Evolutionary conservation across 2,329 filamentous ascomycete genomes (phyloP).

Genomic region (Macrophomina tecta): DNA sequence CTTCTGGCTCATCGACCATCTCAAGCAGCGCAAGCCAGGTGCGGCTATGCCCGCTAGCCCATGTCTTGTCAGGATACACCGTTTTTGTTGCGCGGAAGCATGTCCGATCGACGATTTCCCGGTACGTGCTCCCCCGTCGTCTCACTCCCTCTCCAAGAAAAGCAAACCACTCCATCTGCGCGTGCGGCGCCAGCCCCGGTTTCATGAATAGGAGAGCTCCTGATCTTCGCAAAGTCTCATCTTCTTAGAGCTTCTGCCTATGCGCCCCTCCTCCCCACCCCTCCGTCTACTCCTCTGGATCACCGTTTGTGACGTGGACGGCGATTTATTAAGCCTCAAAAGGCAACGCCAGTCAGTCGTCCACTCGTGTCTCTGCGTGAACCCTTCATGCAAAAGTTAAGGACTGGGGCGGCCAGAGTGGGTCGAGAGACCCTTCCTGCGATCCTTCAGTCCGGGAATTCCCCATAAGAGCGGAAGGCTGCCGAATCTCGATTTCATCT

Average conservation of each 20-base stretch:
- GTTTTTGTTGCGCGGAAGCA: not conserved
- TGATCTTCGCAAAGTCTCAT: not conserved
- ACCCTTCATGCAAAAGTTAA: no score
- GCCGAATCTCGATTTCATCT: conserved; percentile 1
- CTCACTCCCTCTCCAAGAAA: not conserved
- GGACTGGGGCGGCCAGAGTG: no score
- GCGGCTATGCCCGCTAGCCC: not conserved
- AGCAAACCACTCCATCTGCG: not conserved
- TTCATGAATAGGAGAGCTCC: not conserved
- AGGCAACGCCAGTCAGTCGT: no score
- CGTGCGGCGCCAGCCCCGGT: conserved; percentile 1
- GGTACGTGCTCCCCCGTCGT: not conserved
- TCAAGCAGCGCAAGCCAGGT: not conserved
- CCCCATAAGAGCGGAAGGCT: not conserved
- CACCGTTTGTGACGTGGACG: no score
- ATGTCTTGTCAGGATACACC: not conserved
- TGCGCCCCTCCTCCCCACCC: not conserved
- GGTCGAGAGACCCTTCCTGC: not conserved
- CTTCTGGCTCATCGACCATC: not conserved
- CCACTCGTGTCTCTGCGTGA: not conserved
- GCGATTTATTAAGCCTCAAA: no score
- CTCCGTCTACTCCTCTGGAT: no score
- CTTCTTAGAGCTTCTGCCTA: not conserved
- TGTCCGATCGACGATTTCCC: not conserved
- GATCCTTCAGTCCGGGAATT: not conserved